Conservation (phyloP, 148 eudicot species). For the Rheum nobile region DNA sequence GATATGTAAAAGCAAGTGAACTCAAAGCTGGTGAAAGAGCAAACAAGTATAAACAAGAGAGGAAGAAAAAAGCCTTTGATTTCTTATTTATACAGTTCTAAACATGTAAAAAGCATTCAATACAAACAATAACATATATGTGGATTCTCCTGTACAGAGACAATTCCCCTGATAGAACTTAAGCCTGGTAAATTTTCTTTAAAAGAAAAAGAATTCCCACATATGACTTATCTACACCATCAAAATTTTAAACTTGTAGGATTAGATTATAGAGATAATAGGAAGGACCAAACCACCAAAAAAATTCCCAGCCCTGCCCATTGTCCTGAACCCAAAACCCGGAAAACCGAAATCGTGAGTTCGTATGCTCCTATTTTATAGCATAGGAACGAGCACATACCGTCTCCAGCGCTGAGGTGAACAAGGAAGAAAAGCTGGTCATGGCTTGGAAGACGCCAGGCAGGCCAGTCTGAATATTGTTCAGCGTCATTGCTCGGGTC, state of each 20-base stretch:
- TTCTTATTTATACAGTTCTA: constrained; percentile 2
- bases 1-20: not conserved
- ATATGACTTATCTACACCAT: constrained; percentile 9
- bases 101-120: not conserved
- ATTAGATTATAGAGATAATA: not conserved
- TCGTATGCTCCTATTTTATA: constrained; percentile 30
- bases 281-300: constrained; percentile 6
- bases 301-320: constrained; percentile 20
- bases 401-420: constrained; percentile 55
- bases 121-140: constrained; percentile 8
- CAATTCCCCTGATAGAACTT: not conserved
- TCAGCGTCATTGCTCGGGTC: constrained; percentile 89
- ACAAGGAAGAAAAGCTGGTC: constrained; percentile 80
- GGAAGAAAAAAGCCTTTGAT: not conserved
- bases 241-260: not conserved
- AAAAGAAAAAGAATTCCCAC: not conserved
- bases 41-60: not conserved
- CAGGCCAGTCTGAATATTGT: constrained; percentile 83
- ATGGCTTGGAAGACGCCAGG: constrained; percentile 94
- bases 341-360: not conserved
- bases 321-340: constrained; percentile 20
- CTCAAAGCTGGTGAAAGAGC: not conserved
- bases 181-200: not conserved
- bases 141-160: constrained; percentile 8
- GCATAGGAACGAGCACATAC: constrained; percentile 78